phyloP scores from a whole-genome alignment of 257 asterid genomes.

The Rauvolfia tetraphylla region DNA sequence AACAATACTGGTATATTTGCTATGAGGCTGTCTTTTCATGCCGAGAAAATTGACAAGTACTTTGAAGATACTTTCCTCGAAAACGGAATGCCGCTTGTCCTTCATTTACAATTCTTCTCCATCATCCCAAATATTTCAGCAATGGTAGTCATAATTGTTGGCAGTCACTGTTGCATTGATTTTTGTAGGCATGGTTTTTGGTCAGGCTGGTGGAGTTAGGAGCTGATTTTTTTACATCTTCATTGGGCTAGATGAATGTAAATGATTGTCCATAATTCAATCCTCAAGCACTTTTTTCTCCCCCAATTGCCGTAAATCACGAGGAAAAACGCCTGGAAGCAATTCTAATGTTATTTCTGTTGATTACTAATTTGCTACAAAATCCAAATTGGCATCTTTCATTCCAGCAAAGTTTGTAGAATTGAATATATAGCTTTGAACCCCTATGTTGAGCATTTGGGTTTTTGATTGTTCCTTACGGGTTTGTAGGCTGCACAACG shows the following conservation, averaged over 20 bases:
- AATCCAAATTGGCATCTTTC: too few relatives aligned
- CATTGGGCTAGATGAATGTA: background rate
- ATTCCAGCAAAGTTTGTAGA: too few relatives aligned
- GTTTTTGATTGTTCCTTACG: too few relatives aligned
- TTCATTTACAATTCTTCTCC: background rate
- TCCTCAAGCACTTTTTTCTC: background rate
- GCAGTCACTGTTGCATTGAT: background rate
- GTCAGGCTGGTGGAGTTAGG: background rate
- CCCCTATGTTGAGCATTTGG: too few relatives aligned
- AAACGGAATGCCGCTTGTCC: too few relatives aligned
- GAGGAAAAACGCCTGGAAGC: background rate
- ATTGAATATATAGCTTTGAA: too few relatives aligned
- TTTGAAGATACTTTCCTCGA: background rate
- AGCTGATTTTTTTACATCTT: background rate
- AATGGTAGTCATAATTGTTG: background rate
- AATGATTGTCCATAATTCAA: background rate
- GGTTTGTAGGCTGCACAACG: too few relatives aligned
- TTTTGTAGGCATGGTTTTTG: background rate
- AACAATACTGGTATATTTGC: slow-evolving; percentile 75
- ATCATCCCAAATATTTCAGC: background rate
- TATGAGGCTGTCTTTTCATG: slow-evolving; percentile 53
- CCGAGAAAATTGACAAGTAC: slow-evolving; percentile 26
- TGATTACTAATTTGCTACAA: background rate
- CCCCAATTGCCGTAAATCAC: background rate
- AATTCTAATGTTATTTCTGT: too few relatives aligned